Evolutionary conservation across 225 moss, liverwort and hornwort species (phyloP).

Genomic region (Climacium dendroides): DNA sequence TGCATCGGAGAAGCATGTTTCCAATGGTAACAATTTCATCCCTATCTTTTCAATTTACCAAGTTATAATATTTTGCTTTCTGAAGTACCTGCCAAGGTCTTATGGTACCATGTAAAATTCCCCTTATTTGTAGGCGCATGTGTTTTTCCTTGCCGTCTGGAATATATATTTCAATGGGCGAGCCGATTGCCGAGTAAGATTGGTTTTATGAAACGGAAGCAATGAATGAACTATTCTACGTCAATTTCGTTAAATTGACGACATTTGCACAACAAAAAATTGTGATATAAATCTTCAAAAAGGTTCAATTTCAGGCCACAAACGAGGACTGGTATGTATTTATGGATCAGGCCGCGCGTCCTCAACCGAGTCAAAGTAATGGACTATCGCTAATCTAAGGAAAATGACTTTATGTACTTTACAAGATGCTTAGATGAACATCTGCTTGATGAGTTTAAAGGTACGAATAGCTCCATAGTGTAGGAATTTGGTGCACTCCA

Average conservation of each 20-base stretch:
- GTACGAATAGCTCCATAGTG: neutral
- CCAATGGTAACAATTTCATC: neutral
- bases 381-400: neutral
- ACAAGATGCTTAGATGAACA: neutral
- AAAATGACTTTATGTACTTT: neutral
- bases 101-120: neutral
- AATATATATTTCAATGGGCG: neutral
- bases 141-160: neutral
- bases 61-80: neutral
- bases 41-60: neutral
- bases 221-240: too few species aligned
- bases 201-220: neutral
- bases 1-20: constrained; percentile 1
- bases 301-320: neutral
- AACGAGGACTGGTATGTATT: neutral
- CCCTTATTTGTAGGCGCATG: neutral
- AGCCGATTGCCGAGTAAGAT: neutral
- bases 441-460: neutral
- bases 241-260: too few species aligned
- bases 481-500: neutral
- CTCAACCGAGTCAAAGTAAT: neutral
- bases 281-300: neutral
- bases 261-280: neutral
- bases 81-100: neutral
- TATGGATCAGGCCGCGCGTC: neutral